phyloP scores from a whole-genome alignment of 441 rosid species.

The Theobroma grandiflorum region DNA sequence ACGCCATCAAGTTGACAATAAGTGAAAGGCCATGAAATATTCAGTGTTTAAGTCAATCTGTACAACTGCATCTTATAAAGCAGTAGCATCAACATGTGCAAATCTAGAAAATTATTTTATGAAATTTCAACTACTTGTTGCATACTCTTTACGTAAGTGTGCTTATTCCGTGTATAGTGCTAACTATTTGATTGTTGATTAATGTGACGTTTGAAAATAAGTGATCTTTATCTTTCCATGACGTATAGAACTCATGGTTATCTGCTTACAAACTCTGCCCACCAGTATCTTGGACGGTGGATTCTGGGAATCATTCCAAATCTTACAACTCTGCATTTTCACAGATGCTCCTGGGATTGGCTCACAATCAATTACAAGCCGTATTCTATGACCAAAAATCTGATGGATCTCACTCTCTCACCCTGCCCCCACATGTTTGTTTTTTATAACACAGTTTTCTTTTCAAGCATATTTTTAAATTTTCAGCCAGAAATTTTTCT shows the following conservation, averaged over 20 bases:
- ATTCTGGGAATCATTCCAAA: neutral
- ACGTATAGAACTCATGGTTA: neutral
- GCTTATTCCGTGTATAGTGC: too few species aligned
- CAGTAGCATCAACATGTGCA: too few species aligned
- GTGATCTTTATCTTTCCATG: neutral
- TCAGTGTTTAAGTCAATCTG: neutral
- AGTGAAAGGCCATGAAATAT: neutral
- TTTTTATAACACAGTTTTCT: neutral
- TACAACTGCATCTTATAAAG: too few species aligned
- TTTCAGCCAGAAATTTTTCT: neutral
- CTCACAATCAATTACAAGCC: constrained; percentile 4
- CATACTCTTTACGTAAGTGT: too few species aligned
- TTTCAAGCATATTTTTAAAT: neutral
- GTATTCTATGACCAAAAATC: neutral
- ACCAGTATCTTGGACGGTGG: constrained; percentile 24
- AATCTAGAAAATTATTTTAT: too few species aligned
- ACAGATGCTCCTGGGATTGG: neutral
- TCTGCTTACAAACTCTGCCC: neutral
- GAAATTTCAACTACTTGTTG: too few species aligned
- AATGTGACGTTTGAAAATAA: neutral
- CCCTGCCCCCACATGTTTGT: neutral
- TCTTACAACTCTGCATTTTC: neutral
- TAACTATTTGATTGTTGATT: neutral
- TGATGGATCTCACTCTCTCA: neutral
- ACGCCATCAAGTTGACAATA: neutral